Evolutionary conservation across 176 grass and related monocot genomes (phyloP).

Genomic region (Elymus sibiricus): DNA sequence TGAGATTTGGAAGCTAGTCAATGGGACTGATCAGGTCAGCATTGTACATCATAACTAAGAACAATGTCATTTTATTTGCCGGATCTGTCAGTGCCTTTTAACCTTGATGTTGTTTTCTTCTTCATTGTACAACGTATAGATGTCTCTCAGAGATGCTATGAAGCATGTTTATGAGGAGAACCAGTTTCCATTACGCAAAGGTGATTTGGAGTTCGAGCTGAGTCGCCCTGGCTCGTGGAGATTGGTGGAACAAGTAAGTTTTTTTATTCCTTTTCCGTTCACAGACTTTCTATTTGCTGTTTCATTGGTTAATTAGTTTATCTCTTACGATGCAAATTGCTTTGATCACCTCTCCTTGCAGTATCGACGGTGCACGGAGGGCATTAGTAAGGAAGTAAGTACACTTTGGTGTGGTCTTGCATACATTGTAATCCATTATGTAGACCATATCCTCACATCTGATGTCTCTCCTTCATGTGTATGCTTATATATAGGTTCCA

Average conservation of each 20-base stretch:
- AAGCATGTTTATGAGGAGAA: not conserved
- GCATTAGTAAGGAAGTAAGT: too few relatives aligned
- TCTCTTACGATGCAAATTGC: too few relatives aligned
- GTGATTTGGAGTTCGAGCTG: not conserved
- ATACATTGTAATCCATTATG: not conserved
- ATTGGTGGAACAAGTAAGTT: not conserved
- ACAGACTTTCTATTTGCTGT: too few relatives aligned
- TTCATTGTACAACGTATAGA: not conserved
- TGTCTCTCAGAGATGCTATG: not conserved
- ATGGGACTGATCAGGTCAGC: too few relatives aligned
- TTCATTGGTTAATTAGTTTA: too few relatives aligned
- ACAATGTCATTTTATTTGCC: not conserved
- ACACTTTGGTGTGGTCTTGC: too few relatives aligned
- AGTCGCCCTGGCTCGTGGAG: not conserved
- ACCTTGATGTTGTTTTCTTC: not conserved
- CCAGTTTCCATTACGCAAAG: not conserved
- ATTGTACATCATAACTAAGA: not conserved
- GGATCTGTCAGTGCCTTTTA: not conserved
- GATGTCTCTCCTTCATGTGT: not conserved
- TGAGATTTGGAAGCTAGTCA: too few relatives aligned
- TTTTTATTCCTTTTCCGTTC: too few relatives aligned
- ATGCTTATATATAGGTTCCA: not conserved
- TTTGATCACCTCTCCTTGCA: too few relatives aligned
- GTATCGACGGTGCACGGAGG: too few relatives aligned
- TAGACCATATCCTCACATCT: not conserved